Percentiles rank a stretch among this genome's conserved stretches.
Conservation (phyloP, 139 green algal genomes). For the Auxenochlorella protothecoides region DNA sequence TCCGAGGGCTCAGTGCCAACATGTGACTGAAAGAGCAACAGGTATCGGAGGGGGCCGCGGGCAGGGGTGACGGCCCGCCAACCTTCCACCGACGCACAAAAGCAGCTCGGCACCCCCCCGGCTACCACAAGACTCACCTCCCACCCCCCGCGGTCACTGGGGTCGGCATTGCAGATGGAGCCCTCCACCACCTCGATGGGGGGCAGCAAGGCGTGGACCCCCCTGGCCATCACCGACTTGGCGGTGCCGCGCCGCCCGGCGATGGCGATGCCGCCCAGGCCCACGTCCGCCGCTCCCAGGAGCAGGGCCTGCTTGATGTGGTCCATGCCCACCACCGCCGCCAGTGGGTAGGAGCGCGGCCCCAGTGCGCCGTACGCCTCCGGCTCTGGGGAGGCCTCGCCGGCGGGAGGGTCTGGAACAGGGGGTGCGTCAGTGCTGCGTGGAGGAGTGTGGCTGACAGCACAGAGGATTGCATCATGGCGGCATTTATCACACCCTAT, state of each 20-base stretch:
- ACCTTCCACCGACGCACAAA: too few species aligned
- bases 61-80: too few species aligned
- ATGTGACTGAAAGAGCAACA: too few species aligned
- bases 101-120: too few species aligned
- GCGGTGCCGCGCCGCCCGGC: slow-evolving; percentile 80
- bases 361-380: slow-evolving; percentile 5
- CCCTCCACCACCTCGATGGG: slow-evolving; percentile 94
- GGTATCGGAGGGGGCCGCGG: too few species aligned
- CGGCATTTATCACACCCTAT: too few species aligned
- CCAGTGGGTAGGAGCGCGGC: slow-evolving; percentile 61
- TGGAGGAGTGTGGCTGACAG: background rate
- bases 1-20: too few species aligned
- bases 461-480: too few species aligned
- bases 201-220: slow-evolving; percentile 88
- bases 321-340: slow-evolving; percentile 85
- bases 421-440: background rate
- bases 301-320: slow-evolving; percentile 93
- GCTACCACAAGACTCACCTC: slow-evolving; percentile 43
- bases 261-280: slow-evolving; percentile 90
- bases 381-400: background rate
- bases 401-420: background rate
- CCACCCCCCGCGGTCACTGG: slow-evolving; percentile 71
- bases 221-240: slow-evolving; percentile 96
- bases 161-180: slow-evolving; percentile 89
- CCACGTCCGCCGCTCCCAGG: slow-evolving; percentile 87